Percentiles rank a stretch among this genome's conserved stretches.
These are phyloP conservation scores for Simplicillium aogashimaense DNA, from an alignment of 2,329 filamentous ascomycete genomes.

Conservation along the genomic window DNA sequence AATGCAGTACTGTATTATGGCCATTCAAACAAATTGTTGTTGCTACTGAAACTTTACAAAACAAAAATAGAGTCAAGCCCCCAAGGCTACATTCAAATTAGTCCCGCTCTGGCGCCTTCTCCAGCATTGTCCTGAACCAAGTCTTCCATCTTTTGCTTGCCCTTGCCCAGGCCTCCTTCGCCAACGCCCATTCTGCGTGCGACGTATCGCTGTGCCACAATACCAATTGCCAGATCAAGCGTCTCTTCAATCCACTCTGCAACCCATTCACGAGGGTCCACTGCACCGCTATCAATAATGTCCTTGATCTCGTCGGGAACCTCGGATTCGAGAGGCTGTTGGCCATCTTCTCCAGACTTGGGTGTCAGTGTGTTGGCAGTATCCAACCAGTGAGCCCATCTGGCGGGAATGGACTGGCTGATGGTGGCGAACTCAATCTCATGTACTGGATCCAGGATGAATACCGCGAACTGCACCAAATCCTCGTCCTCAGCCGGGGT, in stretches of 20 bases:
- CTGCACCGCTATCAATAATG: constrained; percentile 64
- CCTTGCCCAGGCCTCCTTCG: constrained; percentile 57
- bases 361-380: constrained; percentile 51
- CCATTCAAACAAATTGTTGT: constrained; percentile 14
- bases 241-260: constrained; percentile 94
- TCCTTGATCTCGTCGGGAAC: constrained; percentile 78
- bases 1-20: constrained; percentile 4
- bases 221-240: constrained; percentile 65
- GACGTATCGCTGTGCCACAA: constrained; percentile 91
- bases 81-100: constrained; percentile 25
- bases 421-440: constrained; percentile 77
- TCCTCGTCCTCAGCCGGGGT: constrained; percentile 47
- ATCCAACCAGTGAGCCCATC: constrained; percentile 90
- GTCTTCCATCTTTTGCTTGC: constrained; percentile 49
- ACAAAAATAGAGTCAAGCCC: no score
- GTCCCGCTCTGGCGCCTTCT: constrained; percentile 49
- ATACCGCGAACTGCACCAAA: constrained; percentile 64
- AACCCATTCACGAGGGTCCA: constrained; percentile 94
- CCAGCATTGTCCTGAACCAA: constrained; percentile 46
- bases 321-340: constrained; percentile 23
- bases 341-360: constrained; percentile 37
- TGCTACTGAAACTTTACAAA: background rate
- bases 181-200: constrained; percentile 93
- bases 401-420: constrained; percentile 72
- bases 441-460: constrained; percentile 81